Base-by-base conservation (phyloP, 495 filamentous ascomycete genomes). In the Daldinia caldariorum region DNA sequence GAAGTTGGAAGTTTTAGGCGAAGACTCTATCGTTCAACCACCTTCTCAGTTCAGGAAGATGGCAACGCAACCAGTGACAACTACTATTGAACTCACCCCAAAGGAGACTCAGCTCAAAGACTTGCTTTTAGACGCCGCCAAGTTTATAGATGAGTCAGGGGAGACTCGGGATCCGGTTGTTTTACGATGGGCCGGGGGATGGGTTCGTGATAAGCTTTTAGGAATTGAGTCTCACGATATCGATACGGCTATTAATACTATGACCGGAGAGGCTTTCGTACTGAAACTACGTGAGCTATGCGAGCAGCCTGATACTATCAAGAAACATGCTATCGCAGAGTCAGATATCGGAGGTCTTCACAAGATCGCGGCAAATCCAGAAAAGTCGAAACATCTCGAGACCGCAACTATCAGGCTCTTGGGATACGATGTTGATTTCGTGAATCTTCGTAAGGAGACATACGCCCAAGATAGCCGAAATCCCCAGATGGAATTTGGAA, bases 381-480 rank as follows among this genome's bases (percentile, higher is more conserved):
- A 98, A 71, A 97, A 97, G 79, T 97, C 92, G 16, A 99, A 99
- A 81, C 94, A 99, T 78, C 85, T 99, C 29, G 95, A 96, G 79
- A 98, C 96, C 0, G 92, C 91, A 10, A 97, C 92, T 2, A 94
- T 90, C 2, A 91, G 83, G 67, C 86, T 99, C 34, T 89, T 97
- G 66, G 94, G 92, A 1, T 81, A 97, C 38, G 94, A 98, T 72
- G 85, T 98, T 22, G 95, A 99, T 70, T 86, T 99, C 70, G 95
- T 99, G 43, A 98, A 99, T 76, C 81, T 99, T 62, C 86, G 95
- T 41, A 95, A 93, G 76, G 95, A 99, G 80, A 91, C 89, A 13
- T 99, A 99, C 71, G 83, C 87, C 2, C 87, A 91, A 8, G 89
- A 93, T 20, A 97, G 92, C 76, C 87, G 95, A 16, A 97, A 94